Conservation (phyloP, 192 early-diverging fungal genomes). For the Backusella sp. region DNA sequence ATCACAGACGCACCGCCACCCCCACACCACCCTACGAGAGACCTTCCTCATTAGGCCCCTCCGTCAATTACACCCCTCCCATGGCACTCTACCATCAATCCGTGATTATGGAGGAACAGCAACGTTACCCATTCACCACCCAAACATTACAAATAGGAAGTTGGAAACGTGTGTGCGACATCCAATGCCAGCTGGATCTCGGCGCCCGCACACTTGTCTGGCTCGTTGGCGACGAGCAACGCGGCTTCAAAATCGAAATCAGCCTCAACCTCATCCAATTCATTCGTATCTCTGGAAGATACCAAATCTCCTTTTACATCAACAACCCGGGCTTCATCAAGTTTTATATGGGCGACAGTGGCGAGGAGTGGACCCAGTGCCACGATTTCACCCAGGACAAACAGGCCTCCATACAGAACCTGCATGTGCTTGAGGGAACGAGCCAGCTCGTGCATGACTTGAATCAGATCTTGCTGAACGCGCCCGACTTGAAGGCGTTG, state of each 20-base stretch:
- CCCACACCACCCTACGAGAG: constrained; percentile 1
- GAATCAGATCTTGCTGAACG: background rate
- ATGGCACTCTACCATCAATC: background rate
- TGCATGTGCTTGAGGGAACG: constrained; percentile 43
- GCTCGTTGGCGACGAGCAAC: constrained; percentile 55
- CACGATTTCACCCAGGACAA: constrained; percentile 64
- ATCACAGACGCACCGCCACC: background rate
- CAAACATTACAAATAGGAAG: constrained; percentile 61
- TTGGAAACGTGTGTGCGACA: constrained; percentile 61
- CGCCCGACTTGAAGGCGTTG: background rate
- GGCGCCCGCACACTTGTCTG: constrained; percentile 47
- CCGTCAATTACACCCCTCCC: background rate
- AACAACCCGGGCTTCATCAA: constrained; percentile 36
- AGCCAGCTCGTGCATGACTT: constrained; percentile 7
- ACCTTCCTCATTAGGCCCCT: background rate
- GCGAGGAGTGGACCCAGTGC: constrained; percentile 54
- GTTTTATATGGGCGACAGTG: constrained; percentile 38
- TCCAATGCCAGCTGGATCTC: constrained; percentile 53
- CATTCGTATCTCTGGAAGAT: constrained; percentile 35
- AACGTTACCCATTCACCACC: constrained; percentile 35
- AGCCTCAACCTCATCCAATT: constrained; percentile 43
- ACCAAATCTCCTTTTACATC: constrained; percentile 22
- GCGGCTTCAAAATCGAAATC: constrained; percentile 58
- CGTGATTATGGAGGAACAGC: background rate
- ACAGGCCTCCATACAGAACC: constrained; percentile 48